These are phyloP conservation scores for Hymenoscyphus repandus DNA, from an alignment of 2,329 filamentous ascomycete species.

Conservation along the genomic window DNA sequence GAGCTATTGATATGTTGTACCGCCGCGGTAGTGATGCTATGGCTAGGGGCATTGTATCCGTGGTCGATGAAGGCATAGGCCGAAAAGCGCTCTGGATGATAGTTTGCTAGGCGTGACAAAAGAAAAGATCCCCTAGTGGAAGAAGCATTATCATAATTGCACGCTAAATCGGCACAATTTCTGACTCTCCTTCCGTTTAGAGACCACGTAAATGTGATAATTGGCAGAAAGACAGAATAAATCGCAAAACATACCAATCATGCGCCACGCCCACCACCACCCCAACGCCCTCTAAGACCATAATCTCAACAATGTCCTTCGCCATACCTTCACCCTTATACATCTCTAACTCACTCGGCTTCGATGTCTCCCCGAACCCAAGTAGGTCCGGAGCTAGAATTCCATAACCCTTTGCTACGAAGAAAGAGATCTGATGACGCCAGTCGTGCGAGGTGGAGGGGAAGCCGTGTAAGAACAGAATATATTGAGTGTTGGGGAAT, in stretches of 20 bases:
- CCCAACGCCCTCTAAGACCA: slow-evolving; percentile 25
- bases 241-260: slow-evolving; percentile 18
- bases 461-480: slow-evolving; percentile 43
- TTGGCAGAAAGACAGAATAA: too few species aligned
- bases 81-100: slow-evolving; percentile 11
- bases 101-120: slow-evolving; percentile 12
- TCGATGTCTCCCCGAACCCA: slow-evolving; percentile 33
- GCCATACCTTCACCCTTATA: slow-evolving; percentile 32
- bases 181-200: too few species aligned
- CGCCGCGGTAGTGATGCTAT: neutral
- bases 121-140: slow-evolving; percentile 9
- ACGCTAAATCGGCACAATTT: too few species aligned
- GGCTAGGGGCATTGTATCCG: slow-evolving; percentile 8
- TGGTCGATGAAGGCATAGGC: slow-evolving; percentile 9
- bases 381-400: slow-evolving; percentile 38
- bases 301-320: slow-evolving; percentile 31
- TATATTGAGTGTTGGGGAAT: too few species aligned
- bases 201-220: too few species aligned
- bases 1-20: slow-evolving; percentile 9
- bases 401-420: slow-evolving; percentile 33
- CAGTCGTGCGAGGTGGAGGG: slow-evolving; percentile 42
- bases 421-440: slow-evolving; percentile 16
- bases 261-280: slow-evolving; percentile 18
- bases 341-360: slow-evolving; percentile 23
- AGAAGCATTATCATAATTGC: slow-evolving; percentile 5